These are phyloP conservation scores for Chytriomyces sp. DNA, from an alignment of 192 early-diverging fungal species.

Conservation along the genomic window DNA sequence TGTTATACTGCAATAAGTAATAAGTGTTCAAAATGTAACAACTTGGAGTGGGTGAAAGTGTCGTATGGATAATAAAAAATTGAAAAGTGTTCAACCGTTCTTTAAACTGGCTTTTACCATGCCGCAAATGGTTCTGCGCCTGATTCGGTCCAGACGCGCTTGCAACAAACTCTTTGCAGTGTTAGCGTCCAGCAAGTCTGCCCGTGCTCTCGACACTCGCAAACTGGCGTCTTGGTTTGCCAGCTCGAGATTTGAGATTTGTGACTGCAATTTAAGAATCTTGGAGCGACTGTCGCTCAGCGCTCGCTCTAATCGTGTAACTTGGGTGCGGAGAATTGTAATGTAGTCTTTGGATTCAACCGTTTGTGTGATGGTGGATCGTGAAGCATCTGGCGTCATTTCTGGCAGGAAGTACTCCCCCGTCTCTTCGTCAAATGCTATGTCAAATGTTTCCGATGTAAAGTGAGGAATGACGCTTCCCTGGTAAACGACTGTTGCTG, in stretches of 20 bases:
- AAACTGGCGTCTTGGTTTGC: conserved; percentile 27
- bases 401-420: conserved; percentile 23
- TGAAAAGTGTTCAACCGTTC: background rate
- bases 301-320: conserved; percentile 4
- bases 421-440: conserved; percentile 13
- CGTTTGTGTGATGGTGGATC: background rate
- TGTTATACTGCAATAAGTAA: no score
- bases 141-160: conserved; percentile 9
- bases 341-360: conserved; percentile 12
- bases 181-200: conserved; percentile 27
- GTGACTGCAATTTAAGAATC: conserved; percentile 31
- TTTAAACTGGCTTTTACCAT: background rate
- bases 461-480: background rate
- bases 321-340: conserved; percentile 6
- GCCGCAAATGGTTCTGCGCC: conserved; percentile 1
- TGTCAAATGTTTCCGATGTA: conserved; percentile 11
- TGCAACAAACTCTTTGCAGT: conserved; percentile 23
- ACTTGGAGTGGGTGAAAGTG: background rate
- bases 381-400: background rate
- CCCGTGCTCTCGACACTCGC: conserved; percentile 24
- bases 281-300: conserved; percentile 9
- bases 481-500: background rate
- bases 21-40: background rate
- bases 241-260: conserved; percentile 27
- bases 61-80: no score